A percentile compares a stretch with the other conserved stretches of the same genome.
These are phyloP conservation scores for Cryptococcus sp. DNA, from an alignment of 1,284 basidiomycete species.

Conservation along the genomic window DNA sequence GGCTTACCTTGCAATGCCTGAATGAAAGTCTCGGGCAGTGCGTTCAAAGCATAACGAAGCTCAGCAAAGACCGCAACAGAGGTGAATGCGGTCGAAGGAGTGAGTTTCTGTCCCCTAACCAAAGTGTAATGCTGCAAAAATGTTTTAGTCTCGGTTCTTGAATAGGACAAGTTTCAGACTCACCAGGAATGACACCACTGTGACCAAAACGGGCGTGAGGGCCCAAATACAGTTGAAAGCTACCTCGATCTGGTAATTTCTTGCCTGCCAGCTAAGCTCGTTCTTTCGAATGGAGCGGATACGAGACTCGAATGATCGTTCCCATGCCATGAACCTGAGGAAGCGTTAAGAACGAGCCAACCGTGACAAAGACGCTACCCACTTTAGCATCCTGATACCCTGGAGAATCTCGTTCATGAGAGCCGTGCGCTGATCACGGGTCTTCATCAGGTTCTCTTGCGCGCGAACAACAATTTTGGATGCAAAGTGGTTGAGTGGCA, in stretches of 20 bases:
- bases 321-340: slow-evolving; percentile 82
- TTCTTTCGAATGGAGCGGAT: slow-evolving; percentile 72
- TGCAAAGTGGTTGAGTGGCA: slow-evolving; percentile 84
- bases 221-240: slow-evolving; percentile 76
- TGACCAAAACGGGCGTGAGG: slow-evolving; percentile 50
- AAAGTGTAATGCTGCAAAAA: slow-evolving; percentile 67
- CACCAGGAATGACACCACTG: slow-evolving; percentile 51
- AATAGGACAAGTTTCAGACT: slow-evolving; percentile 8
- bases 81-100: slow-evolving; percentile 84
- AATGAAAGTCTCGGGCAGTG: slow-evolving; percentile 86
- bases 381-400: slow-evolving; percentile 89
- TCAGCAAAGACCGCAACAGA: slow-evolving; percentile 73
- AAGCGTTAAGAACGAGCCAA: background rate
- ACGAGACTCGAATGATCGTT: slow-evolving; percentile 78
- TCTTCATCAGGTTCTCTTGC: slow-evolving; percentile 89
- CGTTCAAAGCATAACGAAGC: slow-evolving; percentile 69
- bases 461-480: slow-evolving; percentile 78
- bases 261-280: slow-evolving; percentile 77
- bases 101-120: slow-evolving; percentile 62
- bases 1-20: slow-evolving; percentile 70
- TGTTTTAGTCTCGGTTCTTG: background rate
- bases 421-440: slow-evolving; percentile 82
- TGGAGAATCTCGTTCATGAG: slow-evolving; percentile 93
- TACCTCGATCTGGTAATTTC: slow-evolving; percentile 84
- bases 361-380: slow-evolving; percentile 42